Conservation (phyloP, 768 basidiomycete genomes). For the Omphalotus guepiniiformis region DNA sequence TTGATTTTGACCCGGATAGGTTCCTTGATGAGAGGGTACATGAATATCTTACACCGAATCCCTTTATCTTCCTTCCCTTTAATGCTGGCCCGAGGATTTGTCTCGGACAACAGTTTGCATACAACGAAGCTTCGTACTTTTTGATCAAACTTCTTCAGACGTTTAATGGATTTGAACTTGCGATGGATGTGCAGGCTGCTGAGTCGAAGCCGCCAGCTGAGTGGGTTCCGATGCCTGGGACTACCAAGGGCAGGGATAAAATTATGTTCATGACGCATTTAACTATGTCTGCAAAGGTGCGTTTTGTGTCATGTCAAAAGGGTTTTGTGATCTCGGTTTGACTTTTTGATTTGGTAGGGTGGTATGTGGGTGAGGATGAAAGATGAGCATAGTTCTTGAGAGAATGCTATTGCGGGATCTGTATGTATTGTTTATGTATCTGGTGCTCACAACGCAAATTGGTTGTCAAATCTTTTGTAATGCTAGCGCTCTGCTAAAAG, state of each 20-base stretch:
- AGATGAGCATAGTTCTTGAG: constrained; percentile 14
- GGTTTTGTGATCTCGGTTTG: neutral
- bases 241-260: constrained; percentile 41
- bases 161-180: constrained; percentile 44
- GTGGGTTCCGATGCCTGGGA: constrained; percentile 36
- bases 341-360: constrained; percentile 15
- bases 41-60: constrained; percentile 53
- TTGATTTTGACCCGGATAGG: constrained; percentile 60
- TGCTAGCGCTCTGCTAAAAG: too few species aligned
- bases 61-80: constrained; percentile 50
- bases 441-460: too few species aligned
- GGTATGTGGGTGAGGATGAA: constrained; percentile 34
- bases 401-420: too few species aligned
- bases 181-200: constrained; percentile 39
- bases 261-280: constrained; percentile 43
- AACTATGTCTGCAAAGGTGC: constrained; percentile 48
- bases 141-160: constrained; percentile 55
- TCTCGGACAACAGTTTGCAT: constrained; percentile 59
- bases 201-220: constrained; percentile 37
- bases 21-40: constrained; percentile 59
- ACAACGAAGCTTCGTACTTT: constrained; percentile 62
- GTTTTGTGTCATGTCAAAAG: constrained; percentile 12
- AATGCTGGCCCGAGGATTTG: constrained; percentile 52
- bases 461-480: too few species aligned
- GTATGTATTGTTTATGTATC: too few species aligned